phyloP scores from a whole-genome alignment of 139 green algal genomes.

The Chlamydomonas sp. region DNA sequence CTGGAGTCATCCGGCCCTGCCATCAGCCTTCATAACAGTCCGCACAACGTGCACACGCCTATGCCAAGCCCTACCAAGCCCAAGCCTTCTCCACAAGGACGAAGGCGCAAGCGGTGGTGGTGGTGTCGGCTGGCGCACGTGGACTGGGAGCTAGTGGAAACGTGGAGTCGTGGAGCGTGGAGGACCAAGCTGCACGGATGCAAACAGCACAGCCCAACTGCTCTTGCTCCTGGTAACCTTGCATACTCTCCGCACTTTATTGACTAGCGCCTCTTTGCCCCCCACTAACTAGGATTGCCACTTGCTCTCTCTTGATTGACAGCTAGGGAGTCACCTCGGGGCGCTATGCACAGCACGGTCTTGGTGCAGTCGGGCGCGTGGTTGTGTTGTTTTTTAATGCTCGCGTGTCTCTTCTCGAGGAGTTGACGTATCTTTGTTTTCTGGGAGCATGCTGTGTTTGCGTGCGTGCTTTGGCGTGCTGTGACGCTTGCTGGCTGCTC shows the following conservation, averaged over 20 bases:
- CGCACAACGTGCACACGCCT: neutral
- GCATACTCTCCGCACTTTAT: slow-evolving; percentile 24
- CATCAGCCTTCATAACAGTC: slow-evolving; percentile 24
- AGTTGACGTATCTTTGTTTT: no score
- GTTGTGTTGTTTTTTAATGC: neutral
- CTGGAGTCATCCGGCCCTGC: slow-evolving; percentile 41
- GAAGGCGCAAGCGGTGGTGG: slow-evolving; percentile 39
- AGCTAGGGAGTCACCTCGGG: slow-evolving; percentile 35
- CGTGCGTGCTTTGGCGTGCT: neutral
- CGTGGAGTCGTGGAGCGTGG: slow-evolving; percentile 17
- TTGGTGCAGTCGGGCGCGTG: slow-evolving; percentile 11
- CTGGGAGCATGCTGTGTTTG: neutral
- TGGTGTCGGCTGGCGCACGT: slow-evolving; percentile 12
- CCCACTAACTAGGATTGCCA: slow-evolving; percentile 25
- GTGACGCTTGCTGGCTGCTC: no score
- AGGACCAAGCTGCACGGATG: slow-evolving; percentile 15
- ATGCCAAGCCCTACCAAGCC: slow-evolving; percentile 32
- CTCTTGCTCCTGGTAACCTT: slow-evolving; percentile 37
- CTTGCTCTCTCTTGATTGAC: slow-evolving; percentile 25
- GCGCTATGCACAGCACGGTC: slow-evolving; percentile 8
- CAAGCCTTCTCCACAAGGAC: slow-evolving; percentile 29
- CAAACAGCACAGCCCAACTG: slow-evolving; percentile 41
- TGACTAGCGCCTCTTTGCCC: neutral
- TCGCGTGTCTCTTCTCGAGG: no score
- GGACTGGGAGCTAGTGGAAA: neutral